Evolutionary conservation across 2,329 filamentous ascomycete genomes (phyloP).

Genomic region (Monilinia vaccinii-corymbosi): DNA sequence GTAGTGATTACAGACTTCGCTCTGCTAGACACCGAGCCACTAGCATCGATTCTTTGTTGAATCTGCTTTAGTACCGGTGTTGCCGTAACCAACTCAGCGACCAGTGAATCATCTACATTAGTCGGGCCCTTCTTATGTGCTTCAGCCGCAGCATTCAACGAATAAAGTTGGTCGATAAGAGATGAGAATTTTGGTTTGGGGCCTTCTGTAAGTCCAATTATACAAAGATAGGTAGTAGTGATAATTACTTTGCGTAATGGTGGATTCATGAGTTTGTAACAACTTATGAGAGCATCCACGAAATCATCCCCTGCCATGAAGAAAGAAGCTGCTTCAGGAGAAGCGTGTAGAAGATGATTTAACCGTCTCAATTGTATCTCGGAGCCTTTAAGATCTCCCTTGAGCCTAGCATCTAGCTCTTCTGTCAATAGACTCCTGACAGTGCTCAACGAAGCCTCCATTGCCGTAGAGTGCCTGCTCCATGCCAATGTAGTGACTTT

Average conservation of each 20-base stretch:
- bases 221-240: constrained; percentile 64
- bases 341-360: constrained; percentile 56
- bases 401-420: constrained; percentile 52
- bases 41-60: constrained; percentile 41
- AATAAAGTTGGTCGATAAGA: constrained; percentile 75
- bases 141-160: constrained; percentile 63
- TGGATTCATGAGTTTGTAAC: constrained; percentile 56
- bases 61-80: constrained; percentile 66
- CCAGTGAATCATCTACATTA: constrained; percentile 59
- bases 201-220: constrained; percentile 60
- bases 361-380: constrained; percentile 47
- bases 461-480: constrained; percentile 37
- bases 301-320: constrained; percentile 84
- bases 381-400: constrained; percentile 44
- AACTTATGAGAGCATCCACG: constrained; percentile 62
- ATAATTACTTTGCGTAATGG: constrained; percentile 59
- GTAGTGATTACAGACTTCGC: constrained; percentile 51
- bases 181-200: constrained; percentile 62
- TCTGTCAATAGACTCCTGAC: constrained; percentile 55
- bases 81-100: constrained; percentile 70
- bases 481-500: constrained; percentile 43
- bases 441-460: constrained; percentile 48
- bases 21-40: constrained; percentile 42
- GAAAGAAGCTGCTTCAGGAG: constrained; percentile 46
- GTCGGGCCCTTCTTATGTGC: constrained; percentile 47